Base-by-base conservation (phyloP, 2,329 filamentous ascomycete species). In the Fusarium continuum region DNA sequence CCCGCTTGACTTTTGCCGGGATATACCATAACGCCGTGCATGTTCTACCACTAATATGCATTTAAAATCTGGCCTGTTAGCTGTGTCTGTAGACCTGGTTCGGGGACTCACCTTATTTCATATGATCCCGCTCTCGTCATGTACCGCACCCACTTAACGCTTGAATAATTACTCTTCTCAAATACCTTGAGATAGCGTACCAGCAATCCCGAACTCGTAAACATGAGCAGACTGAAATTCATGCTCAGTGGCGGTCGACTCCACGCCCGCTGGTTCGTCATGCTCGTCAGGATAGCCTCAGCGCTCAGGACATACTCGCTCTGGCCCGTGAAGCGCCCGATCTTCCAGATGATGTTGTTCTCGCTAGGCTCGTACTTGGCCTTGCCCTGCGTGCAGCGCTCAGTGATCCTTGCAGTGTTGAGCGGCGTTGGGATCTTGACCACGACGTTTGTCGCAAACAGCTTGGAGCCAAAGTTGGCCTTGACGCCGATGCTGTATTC, bases 321-420 rank as follows among this genome's bases (percentile, higher is more conserved):
- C 78, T 97, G 93, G n/a, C 95, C 95, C 0, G 93, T 95, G 78
- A 99, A 99, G n/a, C 95, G 87, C 11, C 93, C 91, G 68, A 99
- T 98, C 84, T 97, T 98, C 95, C 95, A 99, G 11, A 98, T 91
- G 65, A 99, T 98, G 73, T 94, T 92, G 82, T 99, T 99, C 74
- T 97, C 93, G 64, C 93, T 91, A 1, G 95, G 96, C 78, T 99
- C 96, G 78, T 99, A 99, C 78, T 97, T 98, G 55, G 95, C 95
- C 75, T 97, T 97, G 58, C 95, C 96, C 78, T 98, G 93, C 2
- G 91, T 95, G 61, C 93, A 96, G 44, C 95, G 88, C 78, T 97
- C 93, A 2, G 89, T 94, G 60, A 96, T 97, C 74, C 90, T 90
- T 39, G 95, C 95, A 3, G 96, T 98, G 80, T 99, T 99, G 48